These are phyloP conservation scores for Eucalyptus leucophloia DNA, from an alignment of 345 rosid genomes.

Conservation along the genomic window DNA sequence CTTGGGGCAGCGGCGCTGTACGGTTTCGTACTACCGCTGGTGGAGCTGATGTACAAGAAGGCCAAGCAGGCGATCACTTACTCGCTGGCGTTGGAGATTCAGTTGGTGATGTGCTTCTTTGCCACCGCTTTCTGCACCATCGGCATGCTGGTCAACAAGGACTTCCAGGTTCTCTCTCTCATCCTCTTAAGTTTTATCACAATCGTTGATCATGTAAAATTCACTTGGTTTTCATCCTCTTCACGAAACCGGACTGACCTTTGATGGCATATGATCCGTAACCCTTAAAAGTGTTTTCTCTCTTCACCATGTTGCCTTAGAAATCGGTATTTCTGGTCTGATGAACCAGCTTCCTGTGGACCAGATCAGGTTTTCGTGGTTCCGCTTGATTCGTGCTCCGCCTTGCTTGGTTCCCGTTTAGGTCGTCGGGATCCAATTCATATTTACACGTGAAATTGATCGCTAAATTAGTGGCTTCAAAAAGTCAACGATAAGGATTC, in stretches of 20 bases:
- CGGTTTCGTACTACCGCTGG: neutral
- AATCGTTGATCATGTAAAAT: neutral
- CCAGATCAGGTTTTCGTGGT: neutral
- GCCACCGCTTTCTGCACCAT: neutral
- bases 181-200: neutral
- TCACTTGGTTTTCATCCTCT: neutral
- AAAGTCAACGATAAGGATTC: neutral
- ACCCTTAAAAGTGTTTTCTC: neutral
- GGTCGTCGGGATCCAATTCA: neutral
- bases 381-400: neutral
- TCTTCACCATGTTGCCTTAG: neutral
- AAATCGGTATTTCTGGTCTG: neutral
- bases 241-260: too few relatives aligned
- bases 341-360: neutral
- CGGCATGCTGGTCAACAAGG: conserved; percentile 1
- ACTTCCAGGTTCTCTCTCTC: neutral
- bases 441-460: neutral
- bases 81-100: neutral
- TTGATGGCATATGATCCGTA: neutral
- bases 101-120: neutral
- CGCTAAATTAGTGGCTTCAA: neutral
- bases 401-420: neutral
- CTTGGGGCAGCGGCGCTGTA: neutral
- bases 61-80: neutral
- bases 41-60: neutral